Base-by-base conservation (phyloP, 495 filamentous ascomycete genomes). In the Rhypophila decipiens region DNA sequence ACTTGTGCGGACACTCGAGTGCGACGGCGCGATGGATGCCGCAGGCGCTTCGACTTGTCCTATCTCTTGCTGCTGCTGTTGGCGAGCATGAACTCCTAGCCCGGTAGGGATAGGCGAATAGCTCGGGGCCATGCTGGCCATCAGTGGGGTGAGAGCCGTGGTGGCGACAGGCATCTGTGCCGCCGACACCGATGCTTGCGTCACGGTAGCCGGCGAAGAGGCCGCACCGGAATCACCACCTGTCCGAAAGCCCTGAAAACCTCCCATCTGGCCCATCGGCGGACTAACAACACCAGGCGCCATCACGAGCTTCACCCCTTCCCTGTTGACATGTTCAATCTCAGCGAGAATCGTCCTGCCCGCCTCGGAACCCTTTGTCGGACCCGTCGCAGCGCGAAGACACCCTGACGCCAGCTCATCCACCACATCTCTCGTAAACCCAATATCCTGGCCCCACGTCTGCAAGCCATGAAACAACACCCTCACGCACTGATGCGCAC, bases 401-500 rank as follows among this genome's bases (percentile, higher is more conserved):
- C 64, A 67, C 5, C 63, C 61, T 1, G 20, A 40, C 0, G 56
- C 57, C 2, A 65, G 49, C 33, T 65, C 64, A 21, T 34, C 50
- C 37, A 65, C 59, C 9, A 57, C 50, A 13, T 61, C 61, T 1
- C 35, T 45, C n/a, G 57, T 58, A 34, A 65, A 56, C 0, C 50
- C 55, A 23, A 56, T 46, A 27, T 57, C 55, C 4, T 43, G 46
- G 3, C 22, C 44, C 3, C 33, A 46, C 24, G 57, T 58, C 44
- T 65, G 57, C 27, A 63, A 24, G 5, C 59, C 61, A 27, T 67
- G 62, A 45, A 61, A 61, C 51, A 76, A 49, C 49, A 72, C 64
- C 39, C 66, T 56, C 9, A 62, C 58, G 46, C 71, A 76, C 47
- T 76, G 73, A 35, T 71, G 70, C 1, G 69, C 69, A 44, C 72